Percentiles rank a stretch among this genome's conserved stretches.
Conservation (phyloP, 169 alveolate species). For the Eimeria tenella region DNA sequence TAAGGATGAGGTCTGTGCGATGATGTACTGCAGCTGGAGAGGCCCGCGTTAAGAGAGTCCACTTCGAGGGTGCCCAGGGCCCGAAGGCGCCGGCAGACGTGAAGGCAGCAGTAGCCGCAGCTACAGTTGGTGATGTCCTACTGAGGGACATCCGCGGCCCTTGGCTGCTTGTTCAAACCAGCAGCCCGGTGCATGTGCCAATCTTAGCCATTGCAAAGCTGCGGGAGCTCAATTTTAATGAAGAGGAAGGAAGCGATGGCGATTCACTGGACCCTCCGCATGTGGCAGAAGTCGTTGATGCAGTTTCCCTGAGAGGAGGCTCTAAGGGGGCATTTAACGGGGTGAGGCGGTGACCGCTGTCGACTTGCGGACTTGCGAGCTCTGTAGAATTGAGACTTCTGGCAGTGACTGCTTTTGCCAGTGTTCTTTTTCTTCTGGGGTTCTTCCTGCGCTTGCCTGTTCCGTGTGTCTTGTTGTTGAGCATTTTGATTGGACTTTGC, state of each 20-base stretch:
- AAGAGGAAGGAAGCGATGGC: not conserved
- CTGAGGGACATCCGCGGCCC: slow-evolving; percentile 19
- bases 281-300: slow-evolving; percentile 37
- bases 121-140: slow-evolving; percentile 33
- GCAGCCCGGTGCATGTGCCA: slow-evolving; percentile 59
- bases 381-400: not conserved
- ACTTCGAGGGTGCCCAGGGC: not conserved
- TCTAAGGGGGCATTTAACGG: slow-evolving; percentile 48
- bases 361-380: not conserved
- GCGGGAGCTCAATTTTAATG: not conserved
- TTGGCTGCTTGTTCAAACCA: slow-evolving; percentile 25
- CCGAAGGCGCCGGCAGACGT: not conserved
- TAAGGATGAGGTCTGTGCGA: not conserved
- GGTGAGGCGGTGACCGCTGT: not conserved
- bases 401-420: not conserved
- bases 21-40: slow-evolving; percentile 34
- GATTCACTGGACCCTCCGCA: slow-evolving; percentile 31
- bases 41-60: slow-evolving; percentile 20
- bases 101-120: slow-evolving; percentile 52
- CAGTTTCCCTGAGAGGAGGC: slow-evolving; percentile 39
- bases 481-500: too few species aligned
- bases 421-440: not conserved
- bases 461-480: not conserved
- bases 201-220: slow-evolving; percentile 23
- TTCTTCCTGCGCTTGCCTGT: not conserved